Evolutionary conservation across 2,329 filamentous ascomycete species (phyloP).

Genomic region (Paecilomyces formosus): DNA sequence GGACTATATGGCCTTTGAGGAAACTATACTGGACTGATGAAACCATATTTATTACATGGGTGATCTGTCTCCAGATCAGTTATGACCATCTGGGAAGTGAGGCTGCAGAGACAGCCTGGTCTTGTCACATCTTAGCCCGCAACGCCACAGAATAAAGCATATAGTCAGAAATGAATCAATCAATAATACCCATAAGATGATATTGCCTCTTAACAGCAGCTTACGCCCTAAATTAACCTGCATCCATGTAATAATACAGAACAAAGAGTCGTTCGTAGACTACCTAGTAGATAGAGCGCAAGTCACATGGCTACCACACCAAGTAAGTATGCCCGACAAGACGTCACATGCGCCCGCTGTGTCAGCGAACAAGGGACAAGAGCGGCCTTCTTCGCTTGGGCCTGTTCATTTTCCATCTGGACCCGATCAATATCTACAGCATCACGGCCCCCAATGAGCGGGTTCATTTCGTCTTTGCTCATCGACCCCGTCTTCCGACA

Average conservation of each 20-base stretch:
- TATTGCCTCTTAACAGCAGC: background rate
- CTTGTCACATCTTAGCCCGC: slow-evolving; percentile 3
- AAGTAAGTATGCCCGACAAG: background rate
- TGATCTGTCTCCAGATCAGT: background rate
- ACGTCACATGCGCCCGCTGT: slow-evolving; percentile 2
- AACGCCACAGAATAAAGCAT: background rate
- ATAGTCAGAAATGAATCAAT: background rate
- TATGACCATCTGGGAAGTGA: background rate
- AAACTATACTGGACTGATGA: too few species aligned
- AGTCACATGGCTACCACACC: background rate
- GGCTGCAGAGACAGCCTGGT: background rate
- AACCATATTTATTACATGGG: too few species aligned
- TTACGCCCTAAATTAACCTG: background rate
- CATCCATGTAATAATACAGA: background rate
- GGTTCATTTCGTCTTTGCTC: slow-evolving; percentile 35
- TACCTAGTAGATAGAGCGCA: background rate
- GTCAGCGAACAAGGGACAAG: slow-evolving; percentile 4
- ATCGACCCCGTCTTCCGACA: slow-evolving; percentile 37
- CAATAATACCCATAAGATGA: background rate
- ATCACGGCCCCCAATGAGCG: slow-evolving; percentile 33
- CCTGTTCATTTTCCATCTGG: background rate
- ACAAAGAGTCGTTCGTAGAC: background rate
- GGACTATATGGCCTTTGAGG: background rate
- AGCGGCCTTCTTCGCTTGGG: slow-evolving; percentile 2
- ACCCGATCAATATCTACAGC: slow-evolving; percentile 10